These are phyloP conservation scores for Angophora floribunda DNA, from an alignment of 345 rosid genomes.

Conservation along the genomic window DNA sequence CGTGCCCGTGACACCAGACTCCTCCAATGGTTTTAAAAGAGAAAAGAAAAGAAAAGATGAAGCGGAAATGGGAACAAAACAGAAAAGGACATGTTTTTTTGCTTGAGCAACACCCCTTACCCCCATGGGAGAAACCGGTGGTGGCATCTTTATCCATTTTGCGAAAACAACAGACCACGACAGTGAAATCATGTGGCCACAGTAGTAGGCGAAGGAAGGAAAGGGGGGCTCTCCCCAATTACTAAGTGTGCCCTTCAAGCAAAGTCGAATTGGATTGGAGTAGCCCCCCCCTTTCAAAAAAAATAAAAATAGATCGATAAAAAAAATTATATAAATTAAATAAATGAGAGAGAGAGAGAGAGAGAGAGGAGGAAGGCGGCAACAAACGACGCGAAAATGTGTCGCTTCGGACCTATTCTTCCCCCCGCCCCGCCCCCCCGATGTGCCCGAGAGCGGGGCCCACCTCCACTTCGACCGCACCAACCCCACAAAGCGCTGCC, in stretches of 20 bases:
- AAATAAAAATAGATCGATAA: background rate
- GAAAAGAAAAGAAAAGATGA: background rate
- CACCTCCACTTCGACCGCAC: constrained; percentile 50
- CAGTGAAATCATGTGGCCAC: background rate
- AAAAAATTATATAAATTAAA: background rate
- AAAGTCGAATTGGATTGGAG: background rate
- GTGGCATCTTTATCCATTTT: background rate
- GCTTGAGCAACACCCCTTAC: background rate
- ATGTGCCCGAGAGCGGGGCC: constrained; percentile 16
- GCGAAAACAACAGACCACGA: background rate
- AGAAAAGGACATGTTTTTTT: background rate
- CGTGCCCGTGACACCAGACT: background rate
- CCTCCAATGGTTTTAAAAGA: background rate
- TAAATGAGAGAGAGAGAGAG: background rate
- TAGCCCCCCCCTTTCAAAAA: background rate
- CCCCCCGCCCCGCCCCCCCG: background rate
- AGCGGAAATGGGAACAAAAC: background rate
- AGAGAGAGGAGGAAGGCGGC: background rate
- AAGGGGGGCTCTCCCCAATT: background rate
- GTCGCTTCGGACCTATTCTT: background rate
- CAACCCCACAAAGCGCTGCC: constrained; percentile 19
- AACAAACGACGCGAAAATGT: background rate
- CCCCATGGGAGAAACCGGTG: background rate
- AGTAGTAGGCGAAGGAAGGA: too few species aligned
- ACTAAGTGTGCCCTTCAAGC: constrained; percentile 31